A percentile compares a stretch with the other conserved stretches of the same genome.
Evolutionary conservation across 257 asterid species (phyloP).

Genomic region (Jacaranda copaia): DNA sequence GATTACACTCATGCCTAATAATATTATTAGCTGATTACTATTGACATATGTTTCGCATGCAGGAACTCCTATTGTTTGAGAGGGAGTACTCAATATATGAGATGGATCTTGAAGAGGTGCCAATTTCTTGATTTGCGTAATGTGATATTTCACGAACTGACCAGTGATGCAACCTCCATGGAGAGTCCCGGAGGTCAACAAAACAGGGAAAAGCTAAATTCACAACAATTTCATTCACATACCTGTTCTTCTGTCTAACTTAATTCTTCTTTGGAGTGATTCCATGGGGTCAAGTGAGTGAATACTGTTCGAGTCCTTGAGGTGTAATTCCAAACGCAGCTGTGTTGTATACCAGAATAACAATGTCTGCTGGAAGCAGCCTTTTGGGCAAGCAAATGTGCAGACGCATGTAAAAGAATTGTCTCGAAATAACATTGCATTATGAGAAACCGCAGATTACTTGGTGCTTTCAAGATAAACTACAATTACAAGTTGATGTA

Average conservation of each 20-base stretch:
- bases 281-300: too few relatives aligned
- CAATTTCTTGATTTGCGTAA: slow-evolving; percentile 43
- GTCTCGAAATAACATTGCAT: too few relatives aligned
- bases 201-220: neutral
- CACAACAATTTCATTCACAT: neutral
- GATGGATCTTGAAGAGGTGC: slow-evolving; percentile 61
- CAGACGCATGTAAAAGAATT: too few relatives aligned
- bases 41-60: slow-evolving; percentile 38
- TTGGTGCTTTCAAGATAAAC: neutral
- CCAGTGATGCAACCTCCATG: neutral
- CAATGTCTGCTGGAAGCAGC: too few relatives aligned
- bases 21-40: slow-evolving; percentile 6
- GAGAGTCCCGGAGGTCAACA: neutral
- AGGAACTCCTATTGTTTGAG: slow-evolving; percentile 88
- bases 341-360: too few relatives aligned
- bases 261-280: neutral
- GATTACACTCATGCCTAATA: neutral
- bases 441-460: too few relatives aligned
- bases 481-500: too few relatives aligned
- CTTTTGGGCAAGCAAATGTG: too few relatives aligned
- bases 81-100: slow-evolving; percentile 73
- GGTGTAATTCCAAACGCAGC: too few relatives aligned
- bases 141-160: neutral
- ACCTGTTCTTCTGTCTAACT: neutral
- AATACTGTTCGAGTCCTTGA: too few relatives aligned